phyloP scores from a whole-genome alignment of 2,329 filamentous ascomycete genomes.

The Colletotrichum kahawae region DNA sequence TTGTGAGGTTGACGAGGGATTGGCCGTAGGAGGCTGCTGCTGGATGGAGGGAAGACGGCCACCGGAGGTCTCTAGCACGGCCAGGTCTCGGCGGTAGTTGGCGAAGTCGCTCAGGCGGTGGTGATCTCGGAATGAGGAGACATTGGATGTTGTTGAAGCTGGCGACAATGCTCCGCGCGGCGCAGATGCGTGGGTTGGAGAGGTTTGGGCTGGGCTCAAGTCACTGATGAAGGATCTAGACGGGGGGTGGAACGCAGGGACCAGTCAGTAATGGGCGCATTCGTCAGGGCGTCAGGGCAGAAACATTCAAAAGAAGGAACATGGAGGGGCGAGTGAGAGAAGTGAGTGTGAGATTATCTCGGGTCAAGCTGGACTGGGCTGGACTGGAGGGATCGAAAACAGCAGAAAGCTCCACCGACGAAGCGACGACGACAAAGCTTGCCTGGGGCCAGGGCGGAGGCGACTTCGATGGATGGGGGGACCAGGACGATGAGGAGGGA shows the following conservation, averaged over 20 bases:
- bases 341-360: not conserved
- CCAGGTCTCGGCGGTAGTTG: conserved; percentile 75
- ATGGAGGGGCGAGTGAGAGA: conserved; percentile 3
- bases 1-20: conserved; percentile 56
- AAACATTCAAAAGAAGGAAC: conserved; percentile 22
- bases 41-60: conserved; percentile 63
- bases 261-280: conserved; percentile 17
- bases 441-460: conserved; percentile 7
- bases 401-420: conserved; percentile 11
- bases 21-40: conserved; percentile 62
- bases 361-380: conserved; percentile 1
- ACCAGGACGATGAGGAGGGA: not conserved
- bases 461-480: not conserved
- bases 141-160: conserved; percentile 46
- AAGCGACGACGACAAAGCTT: conserved; percentile 22
- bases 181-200: conserved; percentile 44
- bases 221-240: conserved; percentile 31
- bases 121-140: conserved; percentile 61
- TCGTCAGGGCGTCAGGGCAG: not conserved
- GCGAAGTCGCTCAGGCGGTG: conserved; percentile 65
- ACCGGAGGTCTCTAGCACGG: conserved; percentile 68
- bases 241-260: conserved; percentile 23
- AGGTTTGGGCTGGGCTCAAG: conserved; percentile 44
- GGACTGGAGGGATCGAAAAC: conserved; percentile 18
- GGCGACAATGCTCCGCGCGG: conserved; percentile 49